These are phyloP conservation scores for Pseudocercospora crystallina DNA, from an alignment of 2,329 filamentous ascomycete genomes.

Conservation along the genomic window DNA sequence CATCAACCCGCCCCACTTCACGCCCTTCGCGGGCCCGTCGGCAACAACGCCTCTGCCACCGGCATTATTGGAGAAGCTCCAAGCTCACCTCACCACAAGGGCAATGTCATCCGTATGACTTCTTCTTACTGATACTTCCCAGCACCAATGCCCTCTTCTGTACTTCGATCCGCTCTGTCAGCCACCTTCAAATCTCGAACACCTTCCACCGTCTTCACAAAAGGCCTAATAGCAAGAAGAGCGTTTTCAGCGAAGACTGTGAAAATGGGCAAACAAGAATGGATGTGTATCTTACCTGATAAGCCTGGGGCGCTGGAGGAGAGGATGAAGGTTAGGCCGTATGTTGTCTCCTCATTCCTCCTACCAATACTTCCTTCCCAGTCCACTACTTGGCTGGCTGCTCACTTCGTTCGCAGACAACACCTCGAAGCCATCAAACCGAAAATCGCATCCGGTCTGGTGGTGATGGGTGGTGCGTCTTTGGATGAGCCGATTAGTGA, in stretches of 20 bases:
- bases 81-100: no score
- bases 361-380: neutral
- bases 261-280: slow-evolving; percentile 45
- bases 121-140: no score
- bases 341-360: slow-evolving; percentile 14
- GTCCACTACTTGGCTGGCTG: neutral
- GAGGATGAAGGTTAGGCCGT: slow-evolving; percentile 45
- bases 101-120: no score
- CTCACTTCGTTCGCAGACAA: slow-evolving; percentile 28
- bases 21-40: no score
- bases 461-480: slow-evolving; percentile 69
- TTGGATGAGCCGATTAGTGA: slow-evolving; percentile 65
- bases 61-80: no score
- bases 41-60: no score
- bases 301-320: slow-evolving; percentile 42
- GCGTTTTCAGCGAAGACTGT: slow-evolving; percentile 24
- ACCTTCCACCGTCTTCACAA: no score
- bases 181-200: no score
- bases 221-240: neutral
- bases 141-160: no score
- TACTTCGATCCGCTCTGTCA: no score
- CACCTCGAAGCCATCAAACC: slow-evolving; percentile 61
- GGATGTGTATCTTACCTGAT: slow-evolving; percentile 52
- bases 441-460: slow-evolving; percentile 54
- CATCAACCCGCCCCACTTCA: no score